Base-by-base conservation (phyloP, 257 asterid genomes). In the Solanum piurae region DNA sequence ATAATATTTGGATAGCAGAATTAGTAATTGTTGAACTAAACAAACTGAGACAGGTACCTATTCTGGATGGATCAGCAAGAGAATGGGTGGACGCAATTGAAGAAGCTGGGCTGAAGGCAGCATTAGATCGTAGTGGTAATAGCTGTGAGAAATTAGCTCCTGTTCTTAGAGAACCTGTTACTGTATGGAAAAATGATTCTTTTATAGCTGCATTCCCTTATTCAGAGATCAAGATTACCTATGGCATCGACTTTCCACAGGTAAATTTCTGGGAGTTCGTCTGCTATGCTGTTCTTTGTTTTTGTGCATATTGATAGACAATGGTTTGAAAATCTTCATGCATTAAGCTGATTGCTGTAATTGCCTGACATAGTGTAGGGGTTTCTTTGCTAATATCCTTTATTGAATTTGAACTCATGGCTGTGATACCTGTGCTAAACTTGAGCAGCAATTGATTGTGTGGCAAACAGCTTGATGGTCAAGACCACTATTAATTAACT, bases 21-120 rank as follows among this genome's bases (percentile, higher is more conserved):
- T 13, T 38, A 77, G 21, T 77, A 77, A 25, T 42, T 40, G 62
- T 77, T 76, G 64, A 77, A 77, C 84, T 25, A 75, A 83, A 82
- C 86, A 69, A 87, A 75, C 89, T 36, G 80, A 83, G 44, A 5
- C 80, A 96, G 99, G 96, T 97, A 88, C 99, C 99, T 89, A 95
- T 97, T 86, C 93, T 95, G 88, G 99, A 97, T 90, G 99, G 99
- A 82, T 97, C 99, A 64, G 96, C 98, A 73, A 95, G 93, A 88
- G 98, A 93, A 89, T 97, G 99, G 99, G 94, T 94, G 72, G 95
- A 92, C 62, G 99, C 96, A 37, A 92, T 97, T 90, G 80, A 90
- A 86, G 91, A 94, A 90, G 96, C 90, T 84, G 99, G 99, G 86
- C 84, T 95, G 84, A 88, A 91, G 89, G 97, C 89, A 83, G 98